Evolutionary conservation across 306 rosid species (phyloP), one percentile per base, ranked within the genome.

Genomic region (Senna tora): DNA sequence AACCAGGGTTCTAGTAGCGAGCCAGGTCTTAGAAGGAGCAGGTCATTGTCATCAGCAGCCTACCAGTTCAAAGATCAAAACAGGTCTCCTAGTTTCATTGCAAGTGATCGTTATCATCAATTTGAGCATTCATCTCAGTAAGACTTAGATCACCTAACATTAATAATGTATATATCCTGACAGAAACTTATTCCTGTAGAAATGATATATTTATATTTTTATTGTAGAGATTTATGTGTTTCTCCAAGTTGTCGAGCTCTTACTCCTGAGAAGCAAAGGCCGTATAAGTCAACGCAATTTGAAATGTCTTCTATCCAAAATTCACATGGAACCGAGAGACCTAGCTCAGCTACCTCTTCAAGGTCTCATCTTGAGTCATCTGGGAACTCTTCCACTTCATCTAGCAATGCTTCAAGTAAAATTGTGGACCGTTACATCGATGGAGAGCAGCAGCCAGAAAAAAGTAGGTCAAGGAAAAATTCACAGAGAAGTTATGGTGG

Each of bases 381-480:
- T 32, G 92, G 91, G 55, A 88, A 78, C 87, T 88, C 95, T 57
- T 88, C 99, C 71, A 84, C 84, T 49, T 66, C 84, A 72, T 91
- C 95, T 52, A 87, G 96, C 85, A 86, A 81, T 80, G 58, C 79
- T 65, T 89, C 97, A 3, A 77, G 87, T 70, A 89, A 80, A 72
- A 49, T 88, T 69, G 72, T 91, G 67, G 97, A 91, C 76, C 95
- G 97, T 71, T 94, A 80, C 72, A 91, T 94, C 61, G 99, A 91
- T 43, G 97, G 96, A 69, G 99, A 94, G 78, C 97, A 86, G 82
- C 91, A 82, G 67, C 85, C 84, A 69, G 92, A 79, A 74, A 79
- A 73, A 45, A 78, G 72, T 67, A 85, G 73, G 65, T 60, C 80
- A 16, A 75, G 80, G 72, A 83, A 55, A 77, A 77, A 19, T 73